Evolutionary conservation across 2,329 filamentous ascomycete genomes (phyloP).

Genomic region (Diplocarpon rosae): DNA sequence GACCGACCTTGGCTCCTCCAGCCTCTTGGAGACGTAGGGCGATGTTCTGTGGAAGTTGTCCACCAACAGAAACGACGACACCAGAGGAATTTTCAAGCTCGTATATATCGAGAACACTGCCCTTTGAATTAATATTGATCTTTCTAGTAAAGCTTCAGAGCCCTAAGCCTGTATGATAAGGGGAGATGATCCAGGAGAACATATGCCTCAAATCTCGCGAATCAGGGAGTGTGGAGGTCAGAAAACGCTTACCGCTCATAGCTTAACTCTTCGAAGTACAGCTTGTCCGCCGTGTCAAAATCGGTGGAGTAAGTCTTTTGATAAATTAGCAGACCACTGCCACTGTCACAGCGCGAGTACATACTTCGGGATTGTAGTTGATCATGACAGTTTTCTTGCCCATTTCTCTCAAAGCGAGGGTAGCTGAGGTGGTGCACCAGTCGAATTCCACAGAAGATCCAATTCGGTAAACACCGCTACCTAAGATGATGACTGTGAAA

Average conservation of each 20-base stretch:
- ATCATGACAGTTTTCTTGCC: constrained; percentile 98
- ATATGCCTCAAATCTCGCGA: background rate
- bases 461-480: constrained; percentile 94
- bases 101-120: constrained; percentile 86
- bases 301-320: constrained; percentile 69
- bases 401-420: constrained; percentile 69
- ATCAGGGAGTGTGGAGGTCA: background rate
- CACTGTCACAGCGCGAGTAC: background rate
- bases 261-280: constrained; percentile 95
- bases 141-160: no score
- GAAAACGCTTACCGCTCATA: constrained; percentile 48
- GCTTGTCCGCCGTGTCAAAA: constrained; percentile 76
- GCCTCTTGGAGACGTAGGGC: constrained; percentile 86
- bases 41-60: constrained; percentile 95
- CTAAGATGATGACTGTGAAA: constrained; percentile 53
- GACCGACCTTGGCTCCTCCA: constrained; percentile 52
- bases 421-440: constrained; percentile 92
- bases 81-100: constrained; percentile 78
- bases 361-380: constrained; percentile 44
- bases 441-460: constrained; percentile 97
- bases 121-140: background rate
- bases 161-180: no score
- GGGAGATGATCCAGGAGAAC: no score
- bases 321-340: constrained; percentile 22
- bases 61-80: constrained; percentile 91